Percentiles rank a stretch among this genome's conserved stretches.
These are phyloP conservation scores for Nannochloris sp. DNA, from an alignment of 139 green algal species.

Conservation along the genomic window DNA sequence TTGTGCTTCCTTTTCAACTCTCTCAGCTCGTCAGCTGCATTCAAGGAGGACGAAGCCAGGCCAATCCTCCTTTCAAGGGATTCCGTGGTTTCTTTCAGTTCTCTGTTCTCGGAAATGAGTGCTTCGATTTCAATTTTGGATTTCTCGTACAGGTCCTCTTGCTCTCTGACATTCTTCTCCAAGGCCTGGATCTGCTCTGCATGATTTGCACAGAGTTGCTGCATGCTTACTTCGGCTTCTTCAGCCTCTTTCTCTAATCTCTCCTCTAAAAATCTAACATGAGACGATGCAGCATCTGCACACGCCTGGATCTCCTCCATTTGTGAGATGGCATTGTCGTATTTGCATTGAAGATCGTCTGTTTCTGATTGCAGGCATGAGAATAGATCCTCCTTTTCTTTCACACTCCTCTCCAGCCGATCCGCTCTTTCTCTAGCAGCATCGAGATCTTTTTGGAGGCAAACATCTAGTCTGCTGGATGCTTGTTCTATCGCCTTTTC, in stretches of 20 bases:
- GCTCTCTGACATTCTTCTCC: neutral
- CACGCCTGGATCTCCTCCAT: conserved; percentile 61
- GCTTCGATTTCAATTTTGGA: conserved; percentile 14
- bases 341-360: conserved; percentile 7
- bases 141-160: neutral
- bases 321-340: conserved; percentile 12
- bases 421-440: neutral
- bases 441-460: conserved; percentile 25
- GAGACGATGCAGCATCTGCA: conserved; percentile 44
- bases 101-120: conserved; percentile 12
- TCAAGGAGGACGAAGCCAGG: conserved; percentile 48
- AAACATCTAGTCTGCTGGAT: neutral
- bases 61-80: conserved; percentile 50
- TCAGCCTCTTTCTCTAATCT: conserved; percentile 30
- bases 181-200: neutral
- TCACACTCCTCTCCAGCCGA: neutral
- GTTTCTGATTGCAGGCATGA: conserved; percentile 10
- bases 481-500: neutral
- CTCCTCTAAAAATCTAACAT: conserved; percentile 57
- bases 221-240: conserved; percentile 23
- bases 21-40: conserved; percentile 66
- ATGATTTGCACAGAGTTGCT: conserved; percentile 1
- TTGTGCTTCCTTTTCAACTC: conserved; percentile 70
- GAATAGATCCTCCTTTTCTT: conserved; percentile 5
- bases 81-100: conserved; percentile 14